Conservation (phyloP, 345 rosid genomes). For the Kandelia obovata region DNA sequence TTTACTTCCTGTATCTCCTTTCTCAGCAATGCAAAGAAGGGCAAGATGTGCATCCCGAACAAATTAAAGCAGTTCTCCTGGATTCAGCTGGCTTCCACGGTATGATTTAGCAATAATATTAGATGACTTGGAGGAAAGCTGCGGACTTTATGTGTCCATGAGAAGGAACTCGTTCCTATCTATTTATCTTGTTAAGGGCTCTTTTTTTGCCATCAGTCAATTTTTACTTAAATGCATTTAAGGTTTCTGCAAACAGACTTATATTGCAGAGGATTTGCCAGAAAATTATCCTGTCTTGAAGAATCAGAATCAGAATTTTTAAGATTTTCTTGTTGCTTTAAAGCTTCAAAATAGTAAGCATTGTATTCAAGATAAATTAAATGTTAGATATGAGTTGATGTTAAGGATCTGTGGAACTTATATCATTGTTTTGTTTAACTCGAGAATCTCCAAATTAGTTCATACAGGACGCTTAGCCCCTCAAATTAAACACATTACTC, state of each 20-base stretch:
- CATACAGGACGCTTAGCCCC: too few relatives aligned
- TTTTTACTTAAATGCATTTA: background rate
- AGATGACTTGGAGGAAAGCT: background rate
- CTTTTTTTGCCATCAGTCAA: background rate
- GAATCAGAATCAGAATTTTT: conserved; percentile 8
- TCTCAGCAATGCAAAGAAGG: conserved; percentile 91
- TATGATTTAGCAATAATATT: conserved; percentile 9
- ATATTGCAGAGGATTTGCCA: too few relatives aligned
- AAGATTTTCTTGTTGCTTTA: conserved; percentile 1
- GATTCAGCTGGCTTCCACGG: conserved; percentile 80
- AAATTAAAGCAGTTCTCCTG: conserved; percentile 84
- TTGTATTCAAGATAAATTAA: too few relatives aligned
- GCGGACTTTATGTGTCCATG: background rate
- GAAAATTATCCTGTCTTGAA: background rate
- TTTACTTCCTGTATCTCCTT: background rate
- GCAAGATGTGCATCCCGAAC: conserved; percentile 77
- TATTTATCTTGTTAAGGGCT: background rate
- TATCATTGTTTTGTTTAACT: too few relatives aligned
- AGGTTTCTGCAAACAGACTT: background rate
- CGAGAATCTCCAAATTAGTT: too few relatives aligned
- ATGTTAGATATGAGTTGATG: too few relatives aligned
- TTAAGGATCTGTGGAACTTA: too few relatives aligned
- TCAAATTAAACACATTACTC: too few relatives aligned
- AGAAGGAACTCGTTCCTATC: background rate
- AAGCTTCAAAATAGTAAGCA: background rate